phyloP scores from a whole-genome alignment of 1,139 yeast genomes.

The Sporopachydermia cereana region DNA sequence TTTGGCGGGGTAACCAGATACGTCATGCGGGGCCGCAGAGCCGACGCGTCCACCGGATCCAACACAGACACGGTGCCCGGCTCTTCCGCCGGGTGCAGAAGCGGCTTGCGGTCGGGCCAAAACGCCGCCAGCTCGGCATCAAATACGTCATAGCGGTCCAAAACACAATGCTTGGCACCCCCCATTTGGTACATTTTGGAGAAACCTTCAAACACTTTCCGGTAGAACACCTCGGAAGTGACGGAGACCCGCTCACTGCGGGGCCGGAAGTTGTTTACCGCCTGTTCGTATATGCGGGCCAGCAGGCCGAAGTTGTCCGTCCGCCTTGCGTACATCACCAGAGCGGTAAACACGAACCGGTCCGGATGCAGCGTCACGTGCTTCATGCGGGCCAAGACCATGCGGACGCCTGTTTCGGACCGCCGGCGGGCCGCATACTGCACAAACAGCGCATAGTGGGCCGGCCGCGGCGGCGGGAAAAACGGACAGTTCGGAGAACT shows the following conservation, averaged over 20 bases:
- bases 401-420: slow-evolving; percentile 12
- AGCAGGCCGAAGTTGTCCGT: slow-evolving; percentile 13
- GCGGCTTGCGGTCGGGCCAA: background rate
- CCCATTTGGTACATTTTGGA: background rate
- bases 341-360: slow-evolving; percentile 14
- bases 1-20: background rate
- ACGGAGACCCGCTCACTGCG: background rate
- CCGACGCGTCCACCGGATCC: background rate
- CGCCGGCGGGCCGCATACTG: slow-evolving; percentile 17
- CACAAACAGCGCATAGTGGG: slow-evolving; percentile 17
- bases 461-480: slow-evolving; percentile 13
- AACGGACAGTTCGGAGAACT: background rate
- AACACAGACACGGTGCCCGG: background rate
- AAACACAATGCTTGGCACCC: background rate
- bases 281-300: slow-evolving; percentile 11
- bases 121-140: background rate
- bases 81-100: background rate
- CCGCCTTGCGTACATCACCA: slow-evolving; percentile 15
- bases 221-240: background rate
- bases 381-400: slow-evolving; percentile 14
- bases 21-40: background rate
- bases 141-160: background rate
- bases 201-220: background rate
- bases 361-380: slow-evolving; percentile 11
- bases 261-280: background rate